Evolutionary conservation across 257 asterid species (phyloP), one percentile per base, ranked within the genome.

Genomic region (Schizonepeta tenuifolia): DNA sequence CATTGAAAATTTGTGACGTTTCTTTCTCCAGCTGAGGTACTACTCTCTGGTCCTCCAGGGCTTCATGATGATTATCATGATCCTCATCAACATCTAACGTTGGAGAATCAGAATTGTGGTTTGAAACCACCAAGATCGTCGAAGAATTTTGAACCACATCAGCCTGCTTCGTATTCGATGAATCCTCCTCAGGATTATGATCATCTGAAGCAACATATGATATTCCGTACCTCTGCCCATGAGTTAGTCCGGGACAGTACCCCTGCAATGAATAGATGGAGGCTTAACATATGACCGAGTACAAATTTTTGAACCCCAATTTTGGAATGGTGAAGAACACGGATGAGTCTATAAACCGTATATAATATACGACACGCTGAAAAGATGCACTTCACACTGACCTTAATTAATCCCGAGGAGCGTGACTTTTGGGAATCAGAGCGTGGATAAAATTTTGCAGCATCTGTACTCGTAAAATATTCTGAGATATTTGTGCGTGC

Each of bases 181-280:
- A 62, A 60, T 84, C 86, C 4, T 82, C 82, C 78, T 67, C 79
- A 24, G 20, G 69, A 70, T 56, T 81, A 53, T 38, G 43, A 38
- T 79, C 68, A 31, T 82, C 87, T 21, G 86, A 74, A 70, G 77
- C 64, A 61, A 72, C 75, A 44, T 83, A 88, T 60, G 93, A 82
- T 77, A 94, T 78, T 71, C 96, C 97, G 75, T 79, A 89, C 80
- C 96, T 89, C 85, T 94, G 99, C 31, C 79, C 95, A 46, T 91
- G 86, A 40, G 93, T 89, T 66, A 88, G 85, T 56, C 96, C 96
- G 1, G 95, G 96, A 79, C 98, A 94, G 81, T 84, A 85, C 55
- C 99, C 99, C 99, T 94, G 80, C 21, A 62, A 73, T 69, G 62
- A 72, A 83, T 18, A 41, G 67, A 69, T 7, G 53, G 18, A 28